Conservation (phyloP, 2,329 filamentous ascomycete species). For the Sordariomycetes sp. region DNA sequence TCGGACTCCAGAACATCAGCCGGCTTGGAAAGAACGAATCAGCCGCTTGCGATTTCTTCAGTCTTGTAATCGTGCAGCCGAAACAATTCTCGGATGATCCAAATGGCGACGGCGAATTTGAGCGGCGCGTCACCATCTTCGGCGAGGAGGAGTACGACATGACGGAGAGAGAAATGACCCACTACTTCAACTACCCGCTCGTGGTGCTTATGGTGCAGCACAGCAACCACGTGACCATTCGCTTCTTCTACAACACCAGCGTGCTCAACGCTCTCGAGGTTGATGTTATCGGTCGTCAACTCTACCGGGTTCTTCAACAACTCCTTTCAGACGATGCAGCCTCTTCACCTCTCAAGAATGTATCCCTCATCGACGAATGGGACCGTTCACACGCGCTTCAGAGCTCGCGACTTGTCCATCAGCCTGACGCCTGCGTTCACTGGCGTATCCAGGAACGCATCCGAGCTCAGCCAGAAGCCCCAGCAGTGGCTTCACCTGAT, state of each 20-base stretch:
- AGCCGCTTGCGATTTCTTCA: constrained; percentile 8
- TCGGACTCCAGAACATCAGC: constrained; percentile 10
- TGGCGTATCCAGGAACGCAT: constrained; percentile 22
- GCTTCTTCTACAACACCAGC: constrained; percentile 2
- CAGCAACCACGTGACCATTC: not conserved
- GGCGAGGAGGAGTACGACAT: constrained; percentile 14
- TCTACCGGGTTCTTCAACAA: no score
- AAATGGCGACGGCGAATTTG: no score
- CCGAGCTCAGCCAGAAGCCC: constrained; percentile 16
- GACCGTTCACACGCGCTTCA: no score
- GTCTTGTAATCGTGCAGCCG: constrained; percentile 8
- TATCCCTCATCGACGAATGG: no score
- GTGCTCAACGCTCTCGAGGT: not conserved
- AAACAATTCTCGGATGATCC: no score
- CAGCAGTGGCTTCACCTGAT: constrained; percentile 32
- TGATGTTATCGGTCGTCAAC: no score
- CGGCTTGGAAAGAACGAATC: constrained; percentile 4
- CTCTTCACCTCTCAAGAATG: no score
- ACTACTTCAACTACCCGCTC: constrained; percentile 2
- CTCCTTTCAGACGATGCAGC: no score
- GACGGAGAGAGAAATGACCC: constrained; percentile 15
- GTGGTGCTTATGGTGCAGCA: not conserved
- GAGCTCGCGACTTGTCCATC: not conserved
- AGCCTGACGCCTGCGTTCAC: constrained; percentile 7
- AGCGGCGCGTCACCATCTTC: constrained; percentile 13